A percentile compares a stretch with the other conserved stretches of the same genome.
Conservation (phyloP, 768 basidiomycete species). For the Mycena maculata region DNA sequence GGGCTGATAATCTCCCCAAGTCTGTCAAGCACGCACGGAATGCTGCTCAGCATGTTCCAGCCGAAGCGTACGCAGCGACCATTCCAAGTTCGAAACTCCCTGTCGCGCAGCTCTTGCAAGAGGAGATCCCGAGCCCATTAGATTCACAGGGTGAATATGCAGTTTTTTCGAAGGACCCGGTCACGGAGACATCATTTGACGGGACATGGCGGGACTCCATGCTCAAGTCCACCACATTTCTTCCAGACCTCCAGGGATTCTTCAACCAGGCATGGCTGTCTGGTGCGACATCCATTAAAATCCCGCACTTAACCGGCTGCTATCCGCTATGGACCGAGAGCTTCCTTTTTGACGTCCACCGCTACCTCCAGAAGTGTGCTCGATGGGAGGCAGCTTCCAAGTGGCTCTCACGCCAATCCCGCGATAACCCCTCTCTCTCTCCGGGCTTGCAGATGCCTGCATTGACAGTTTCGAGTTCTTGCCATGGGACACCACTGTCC, state of each 20-base stretch:
- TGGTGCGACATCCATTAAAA: not conserved
- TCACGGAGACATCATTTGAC: not conserved
- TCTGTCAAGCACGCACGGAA: not conserved
- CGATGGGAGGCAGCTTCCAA: not conserved
- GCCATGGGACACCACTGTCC: no score
- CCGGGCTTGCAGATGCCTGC: not conserved
- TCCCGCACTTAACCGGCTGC: not conserved
- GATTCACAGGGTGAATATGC: not conserved
- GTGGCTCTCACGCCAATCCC: not conserved
- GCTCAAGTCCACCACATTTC: not conserved
- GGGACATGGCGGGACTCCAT: not conserved
- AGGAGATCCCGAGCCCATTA: not conserved
- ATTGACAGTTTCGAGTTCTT: not conserved
- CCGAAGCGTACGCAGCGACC: no score
- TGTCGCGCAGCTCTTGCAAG: not conserved
- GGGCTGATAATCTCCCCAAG: not conserved
- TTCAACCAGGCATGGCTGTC: constrained; percentile 11
- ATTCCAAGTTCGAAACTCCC: not conserved
- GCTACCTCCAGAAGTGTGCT: not conserved
- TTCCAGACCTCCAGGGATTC: not conserved
- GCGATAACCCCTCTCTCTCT: not conserved
- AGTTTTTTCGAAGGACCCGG: not conserved
- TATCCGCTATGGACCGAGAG: constrained; percentile 11
- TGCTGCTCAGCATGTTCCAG: not conserved
- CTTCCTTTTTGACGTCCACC: constrained; percentile 1